Evolutionary conservation across 176 grass and related monocot species (phyloP).

Genomic region (Zea luxurians): DNA sequence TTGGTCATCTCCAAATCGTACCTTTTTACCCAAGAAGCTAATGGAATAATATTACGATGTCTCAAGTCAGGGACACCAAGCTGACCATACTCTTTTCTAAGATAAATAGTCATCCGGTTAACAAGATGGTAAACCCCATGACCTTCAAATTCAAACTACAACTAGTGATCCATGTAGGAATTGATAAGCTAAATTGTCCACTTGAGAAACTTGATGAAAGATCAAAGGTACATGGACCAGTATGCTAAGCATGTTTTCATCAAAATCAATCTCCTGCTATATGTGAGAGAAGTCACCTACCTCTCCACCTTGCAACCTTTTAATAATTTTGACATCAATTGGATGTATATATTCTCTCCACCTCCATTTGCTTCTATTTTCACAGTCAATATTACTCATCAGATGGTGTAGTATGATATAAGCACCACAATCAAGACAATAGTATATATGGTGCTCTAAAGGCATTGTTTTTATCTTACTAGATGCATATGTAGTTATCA

Average conservation of each 20-base stretch:
- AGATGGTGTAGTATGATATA: not conserved
- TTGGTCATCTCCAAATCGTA: not conserved
- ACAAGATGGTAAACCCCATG: not conserved
- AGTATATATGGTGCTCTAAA: not conserved
- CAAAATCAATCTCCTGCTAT: not conserved
- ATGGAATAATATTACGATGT: not conserved
- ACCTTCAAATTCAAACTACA: not conserved
- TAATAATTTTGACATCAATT: no score
- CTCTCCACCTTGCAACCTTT: no score
- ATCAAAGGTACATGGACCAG: no score
- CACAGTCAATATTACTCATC: not conserved
- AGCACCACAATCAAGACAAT: not conserved
- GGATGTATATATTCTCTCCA: not conserved
- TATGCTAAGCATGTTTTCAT: no score
- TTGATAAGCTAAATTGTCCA: no score
- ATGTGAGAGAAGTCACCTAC: no score
- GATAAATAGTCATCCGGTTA: not conserved
- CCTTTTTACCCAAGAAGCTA: not conserved
- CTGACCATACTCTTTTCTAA: not conserved
- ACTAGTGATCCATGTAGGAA: not conserved
- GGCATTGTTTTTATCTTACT: not conserved
- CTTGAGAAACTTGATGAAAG: no score
- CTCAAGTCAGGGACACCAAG: not conserved
- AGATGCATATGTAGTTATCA: no score
- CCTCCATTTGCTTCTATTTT: not conserved